Evolutionary conservation across 2,329 filamentous ascomycete genomes (phyloP).

Genomic region (Shiraia sp.): DNA sequence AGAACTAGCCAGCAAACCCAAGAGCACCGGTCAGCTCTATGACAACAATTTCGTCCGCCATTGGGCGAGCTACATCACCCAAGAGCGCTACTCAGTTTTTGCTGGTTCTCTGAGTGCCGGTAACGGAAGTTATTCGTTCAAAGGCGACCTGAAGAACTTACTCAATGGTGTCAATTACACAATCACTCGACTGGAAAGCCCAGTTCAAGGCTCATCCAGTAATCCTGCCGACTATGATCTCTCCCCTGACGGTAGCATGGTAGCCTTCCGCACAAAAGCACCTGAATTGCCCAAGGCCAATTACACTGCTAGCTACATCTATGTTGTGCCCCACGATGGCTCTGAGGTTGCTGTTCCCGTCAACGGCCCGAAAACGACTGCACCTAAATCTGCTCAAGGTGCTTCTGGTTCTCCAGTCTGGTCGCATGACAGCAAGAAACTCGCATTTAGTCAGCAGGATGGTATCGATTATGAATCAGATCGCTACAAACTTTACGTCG

Average conservation of each 20-base stretch:
- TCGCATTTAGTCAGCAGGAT: slow-evolving; percentile 77
- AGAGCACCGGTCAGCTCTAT: slow-evolving; percentile 71
- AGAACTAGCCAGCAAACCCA: slow-evolving; percentile 60
- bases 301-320: slow-evolving; percentile 82
- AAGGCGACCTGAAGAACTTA: slow-evolving; percentile 50
- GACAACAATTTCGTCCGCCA: slow-evolving; percentile 76
- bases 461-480: slow-evolving; percentile 75
- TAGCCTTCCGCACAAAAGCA: slow-evolving; percentile 75
- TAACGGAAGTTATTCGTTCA: slow-evolving; percentile 36
- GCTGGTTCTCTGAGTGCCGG: slow-evolving; percentile 61
- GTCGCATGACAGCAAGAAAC: slow-evolving; percentile 69
- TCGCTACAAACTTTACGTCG: slow-evolving; percentile 58
- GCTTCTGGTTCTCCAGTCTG: slow-evolving; percentile 71
- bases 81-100: slow-evolving; percentile 73
- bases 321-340: slow-evolving; percentile 68
- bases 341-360: slow-evolving; percentile 51
- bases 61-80: slow-evolving; percentile 75
- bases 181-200: slow-evolving; percentile 63
- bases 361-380: slow-evolving; percentile 37
- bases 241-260: slow-evolving; percentile 63
- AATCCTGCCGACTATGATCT: slow-evolving; percentile 78
- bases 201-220: slow-evolving; percentile 73
- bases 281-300: slow-evolving; percentile 71
- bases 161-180: slow-evolving; percentile 63
- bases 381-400: slow-evolving; percentile 55